A percentile compares a stretch with the other conserved stretches of the same genome.
phyloP scores from a whole-genome alignment of 2,329 filamentous ascomycete genomes.

The Fusarium sp. region DNA sequence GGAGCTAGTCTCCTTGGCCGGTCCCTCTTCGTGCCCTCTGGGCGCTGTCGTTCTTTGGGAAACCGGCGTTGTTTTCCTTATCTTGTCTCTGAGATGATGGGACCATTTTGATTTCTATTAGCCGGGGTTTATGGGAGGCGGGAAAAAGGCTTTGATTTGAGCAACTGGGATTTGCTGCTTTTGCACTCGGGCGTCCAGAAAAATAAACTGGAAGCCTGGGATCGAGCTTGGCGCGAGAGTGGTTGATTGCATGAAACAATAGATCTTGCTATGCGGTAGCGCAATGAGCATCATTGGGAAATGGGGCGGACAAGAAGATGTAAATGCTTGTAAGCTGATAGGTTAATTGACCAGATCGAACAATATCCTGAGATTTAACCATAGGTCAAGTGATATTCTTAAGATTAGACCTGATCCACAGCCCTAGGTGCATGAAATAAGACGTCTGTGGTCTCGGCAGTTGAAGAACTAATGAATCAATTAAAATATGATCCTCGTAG shows the following conservation, averaged over 20 bases:
- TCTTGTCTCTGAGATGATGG: constrained; percentile 25
- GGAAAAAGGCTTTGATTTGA: constrained; percentile 47
- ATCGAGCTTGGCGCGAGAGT: constrained; percentile 39
- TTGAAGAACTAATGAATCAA: not conserved
- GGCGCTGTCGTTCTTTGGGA: constrained; percentile 39
- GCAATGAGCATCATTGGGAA: constrained; percentile 12
- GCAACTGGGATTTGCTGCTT: constrained; percentile 44
- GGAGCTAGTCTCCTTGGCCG: constrained; percentile 33
- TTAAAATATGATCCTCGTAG: constrained; percentile 2
- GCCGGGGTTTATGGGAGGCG: constrained; percentile 40
- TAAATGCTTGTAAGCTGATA: constrained; percentile 39
- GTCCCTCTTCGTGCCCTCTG: constrained; percentile 28
- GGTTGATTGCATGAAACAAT: constrained; percentile 37
- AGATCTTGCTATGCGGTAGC: constrained; percentile 36
- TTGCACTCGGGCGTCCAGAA: constrained; percentile 29
- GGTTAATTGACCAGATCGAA: constrained; percentile 37
- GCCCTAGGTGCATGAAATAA: not conserved
- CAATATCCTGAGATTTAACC: not conserved
- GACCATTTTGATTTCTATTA: constrained; percentile 38
- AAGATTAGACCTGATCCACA: constrained; percentile 1
- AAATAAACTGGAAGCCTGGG: constrained; percentile 25
- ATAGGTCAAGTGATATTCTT: constrained; percentile 1
- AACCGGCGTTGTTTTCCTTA: constrained; percentile 29
- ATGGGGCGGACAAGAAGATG: constrained; percentile 18
- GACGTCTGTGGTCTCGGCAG: not conserved